A percentile compares a stretch with the other conserved stretches of the same genome.
These are phyloP conservation scores for Aphelidium insulamus DNA, from an alignment of 371 early-diverging fungal genomes.

Conservation along the genomic window DNA sequence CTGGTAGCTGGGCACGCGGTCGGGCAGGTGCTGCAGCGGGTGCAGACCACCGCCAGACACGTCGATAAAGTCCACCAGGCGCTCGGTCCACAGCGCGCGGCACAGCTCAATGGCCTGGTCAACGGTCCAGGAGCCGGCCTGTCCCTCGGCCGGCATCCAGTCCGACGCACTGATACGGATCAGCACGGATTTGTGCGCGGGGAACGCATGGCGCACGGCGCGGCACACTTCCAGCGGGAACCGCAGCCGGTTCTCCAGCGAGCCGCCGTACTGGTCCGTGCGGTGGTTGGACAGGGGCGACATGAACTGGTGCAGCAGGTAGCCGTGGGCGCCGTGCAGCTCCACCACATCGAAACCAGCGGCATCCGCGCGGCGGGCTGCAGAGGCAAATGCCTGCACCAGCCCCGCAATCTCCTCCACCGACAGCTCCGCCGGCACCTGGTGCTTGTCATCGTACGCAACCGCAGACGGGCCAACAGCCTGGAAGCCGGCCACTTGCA, in stretches of 20 bases:
- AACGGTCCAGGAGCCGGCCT: conserved; percentile 26
- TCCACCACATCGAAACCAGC: conserved; percentile 72
- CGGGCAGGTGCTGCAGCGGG: conserved; percentile 20
- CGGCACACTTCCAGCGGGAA: conserved; percentile 35
- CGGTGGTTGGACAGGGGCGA: conserved; percentile 57
- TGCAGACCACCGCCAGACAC: conserved; percentile 41
- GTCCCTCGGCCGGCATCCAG: conserved; percentile 24
- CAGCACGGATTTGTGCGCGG: conserved; percentile 49
- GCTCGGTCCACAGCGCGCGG: conserved; percentile 24
- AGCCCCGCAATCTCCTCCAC: conserved; percentile 31
- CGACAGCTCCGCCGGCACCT: conserved; percentile 30
- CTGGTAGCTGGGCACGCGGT: conserved; percentile 36
- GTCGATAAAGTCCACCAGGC: conserved; percentile 54
- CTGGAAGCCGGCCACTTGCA: too few species aligned
- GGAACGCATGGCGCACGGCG: conserved; percentile 43
- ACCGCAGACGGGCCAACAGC: conserved; percentile 43
- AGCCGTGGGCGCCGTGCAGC: conserved; percentile 63
- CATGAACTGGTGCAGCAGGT: conserved; percentile 50
- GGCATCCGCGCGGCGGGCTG: conserved; percentile 39
- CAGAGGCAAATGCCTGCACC: conserved; percentile 33
- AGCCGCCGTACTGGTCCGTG: conserved; percentile 59
- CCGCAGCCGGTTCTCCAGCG: conserved; percentile 48
- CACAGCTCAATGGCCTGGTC: conserved; percentile 37
- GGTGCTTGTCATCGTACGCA: conserved; percentile 16
- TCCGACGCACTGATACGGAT: conserved; percentile 54